A percentile compares a stretch with the other conserved stretches of the same genome.
Evolutionary conservation across 2,329 filamentous ascomycete genomes (phyloP).

Genomic region (Peltaster fructicola): DNA sequence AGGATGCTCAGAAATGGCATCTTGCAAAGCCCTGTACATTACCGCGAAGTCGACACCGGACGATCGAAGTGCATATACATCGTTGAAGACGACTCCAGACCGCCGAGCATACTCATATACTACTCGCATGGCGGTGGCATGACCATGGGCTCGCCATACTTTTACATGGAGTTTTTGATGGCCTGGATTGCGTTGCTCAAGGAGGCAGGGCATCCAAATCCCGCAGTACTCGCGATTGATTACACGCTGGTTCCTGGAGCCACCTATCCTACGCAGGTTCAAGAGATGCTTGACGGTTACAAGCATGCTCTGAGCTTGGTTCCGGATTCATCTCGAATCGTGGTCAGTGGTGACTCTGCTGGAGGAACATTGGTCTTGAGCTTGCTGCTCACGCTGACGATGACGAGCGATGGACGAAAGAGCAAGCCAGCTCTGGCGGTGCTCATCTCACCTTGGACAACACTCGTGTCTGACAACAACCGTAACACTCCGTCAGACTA

Average conservation of each 20-base stretch:
- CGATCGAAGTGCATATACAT: conserved; percentile 48
- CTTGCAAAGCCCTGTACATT: conserved; percentile 42
- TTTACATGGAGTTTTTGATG: conserved; percentile 71
- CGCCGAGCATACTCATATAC: conserved; percentile 63
- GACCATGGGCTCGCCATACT: conserved; percentile 63
- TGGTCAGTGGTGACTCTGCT: conserved; percentile 63
- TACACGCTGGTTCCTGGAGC: conserved; percentile 65
- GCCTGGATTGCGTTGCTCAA: conserved; percentile 51
- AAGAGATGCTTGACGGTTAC: conserved; percentile 54
- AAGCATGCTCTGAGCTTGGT: conserved; percentile 46
- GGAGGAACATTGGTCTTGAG: conserved; percentile 58
- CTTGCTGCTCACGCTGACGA: conserved; percentile 49
- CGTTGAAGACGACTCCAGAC: conserved; percentile 37
- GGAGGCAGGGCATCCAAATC: conserved; percentile 48
- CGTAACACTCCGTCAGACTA: conserved; percentile 58
- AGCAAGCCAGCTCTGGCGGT: conserved; percentile 43
- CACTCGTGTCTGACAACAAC: conserved; percentile 50
- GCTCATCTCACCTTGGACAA: conserved; percentile 68
- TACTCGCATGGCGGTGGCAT: conserved; percentile 76
- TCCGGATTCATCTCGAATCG: conserved; percentile 42
- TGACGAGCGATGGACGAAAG: conserved; percentile 25
- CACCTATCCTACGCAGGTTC: conserved; percentile 54
- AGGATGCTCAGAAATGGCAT: conserved; percentile 59
- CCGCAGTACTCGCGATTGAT: conserved; percentile 61
- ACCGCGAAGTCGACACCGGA: conserved; percentile 38